Base-by-base conservation (phyloP, 1,139 yeast species). In the Sugiyamaella japonica region DNA sequence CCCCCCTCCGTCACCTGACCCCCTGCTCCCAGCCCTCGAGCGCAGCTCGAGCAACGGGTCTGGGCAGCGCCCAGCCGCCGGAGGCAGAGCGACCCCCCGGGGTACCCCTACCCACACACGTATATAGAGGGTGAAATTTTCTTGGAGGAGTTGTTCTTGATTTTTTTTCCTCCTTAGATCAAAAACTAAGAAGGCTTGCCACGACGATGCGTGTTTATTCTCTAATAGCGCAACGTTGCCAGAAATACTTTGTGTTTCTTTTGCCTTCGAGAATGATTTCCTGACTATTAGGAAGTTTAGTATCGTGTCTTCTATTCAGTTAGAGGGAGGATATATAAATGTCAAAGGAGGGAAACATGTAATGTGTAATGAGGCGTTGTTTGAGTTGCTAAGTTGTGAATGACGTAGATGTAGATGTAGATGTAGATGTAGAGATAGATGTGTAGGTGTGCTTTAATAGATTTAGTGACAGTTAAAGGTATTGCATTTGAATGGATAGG, bases 231-330 rank as follows among this genome's bases (percentile, higher is more conserved):
- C 59, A 51, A 63, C 70, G 72, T 71, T 71, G 74, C 74, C 74
- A 69, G 67, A 66, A 66, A 67, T 32, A 25, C 62, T 15, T n/a
- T 17, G 58, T 54, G 57, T 50, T 63, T 62, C 63, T 61, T 63
- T 54, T 57, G 59, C 69, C 70, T 68, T 70, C 75, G 68, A 71
- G 74, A 71, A 43, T 44, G 65, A 69, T 40, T 46, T 66, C 75
- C 74, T 65, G 67, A 63, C 71, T 66, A 57, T 64, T 71, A 71
- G 75, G 75, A 71, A 71, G 75, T 70, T 69, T 67, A 58, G 67
- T 63, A 64, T 66, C 70, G 61, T 52, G 61, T 54, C 61, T 62
- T 62, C 62, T 65, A 65, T 66, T 66, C 51, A 66, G 66, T 67
- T 65, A 64, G 68, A 62, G 68, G 61, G 63, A 64, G 65, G 71